Base-by-base conservation (phyloP, 1,284 basidiomycete species). In the Tilletia indica region DNA sequence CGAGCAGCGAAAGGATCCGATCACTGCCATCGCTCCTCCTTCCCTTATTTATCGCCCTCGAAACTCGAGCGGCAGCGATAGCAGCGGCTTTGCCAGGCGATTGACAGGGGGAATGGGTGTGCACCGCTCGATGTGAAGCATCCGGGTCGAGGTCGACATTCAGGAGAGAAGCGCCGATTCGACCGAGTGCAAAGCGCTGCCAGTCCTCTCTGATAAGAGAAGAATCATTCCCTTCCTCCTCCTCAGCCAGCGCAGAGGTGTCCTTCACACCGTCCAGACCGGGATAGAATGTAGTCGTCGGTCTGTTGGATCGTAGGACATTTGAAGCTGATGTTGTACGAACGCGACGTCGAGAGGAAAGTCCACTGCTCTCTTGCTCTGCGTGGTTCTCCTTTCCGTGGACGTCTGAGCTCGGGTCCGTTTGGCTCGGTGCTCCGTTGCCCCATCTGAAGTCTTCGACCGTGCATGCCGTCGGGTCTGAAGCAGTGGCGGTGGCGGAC, bases 391-490 rank as follows among this genome's bases (percentile, higher is more conserved):
- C 42, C 9, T 45, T 45, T 14, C 14, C 42, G 9, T 45, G 42
- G 42, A 8, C 9, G 9, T 45, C 42, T 45, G 42, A 8, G 42
- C 14, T 45, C 42, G 42, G 42, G 42, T 45, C 14, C 42, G 42
- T 14, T 14, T 45, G 42, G 42, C 42, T 14, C 42, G 42, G 14
- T 45, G 42, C 42, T 45, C 42, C 42, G 42, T 45, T 21, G 56
- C 34, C 21, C 25, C 56, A 31, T 58, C 56, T 12, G 25, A 58
- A 12, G 56, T 58, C 56, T 58, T 58, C 34, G 56, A 58, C 34
- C 56, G 21, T n/a, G 12, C 34, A 6, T 34, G 56, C 5, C 25
- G 21, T 6, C 56, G 56, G 6, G 56, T 12, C 11, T 21, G 34
- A n/a, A 58, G 56, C 16, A 58, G 4, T 31, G 56, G 56, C 34